Conservation (phyloP, 1,284 basidiomycete species). For the Microstroma glucosiphilum region DNA sequence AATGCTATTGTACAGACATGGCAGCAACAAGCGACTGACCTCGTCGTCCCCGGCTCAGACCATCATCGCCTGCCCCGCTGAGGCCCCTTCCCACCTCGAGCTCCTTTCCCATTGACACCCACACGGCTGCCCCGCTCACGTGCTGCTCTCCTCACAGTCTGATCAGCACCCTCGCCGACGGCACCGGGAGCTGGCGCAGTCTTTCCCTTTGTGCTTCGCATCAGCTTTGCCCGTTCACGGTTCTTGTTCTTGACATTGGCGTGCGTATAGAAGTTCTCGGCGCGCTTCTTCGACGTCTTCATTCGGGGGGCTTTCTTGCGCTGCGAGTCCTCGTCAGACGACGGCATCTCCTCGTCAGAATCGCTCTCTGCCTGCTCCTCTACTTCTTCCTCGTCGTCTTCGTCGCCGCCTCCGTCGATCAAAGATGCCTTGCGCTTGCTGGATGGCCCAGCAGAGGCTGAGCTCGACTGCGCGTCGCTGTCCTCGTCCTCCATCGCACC, state of each 20-base stretch:
- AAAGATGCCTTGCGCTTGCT: conserved; percentile 11
- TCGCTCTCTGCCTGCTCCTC: conserved; percentile 20
- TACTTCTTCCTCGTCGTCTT: conserved; percentile 30
- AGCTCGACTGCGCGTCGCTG: background rate
- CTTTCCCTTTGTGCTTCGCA: background rate
- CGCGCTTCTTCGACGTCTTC: conserved; percentile 62
- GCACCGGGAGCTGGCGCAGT: conserved; percentile 19
- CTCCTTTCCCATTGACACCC: conserved; percentile 39
- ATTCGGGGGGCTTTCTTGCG: conserved; percentile 36
- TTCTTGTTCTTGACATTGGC: conserved; percentile 52
- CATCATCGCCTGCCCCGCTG: background rate
- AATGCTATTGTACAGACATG: background rate
- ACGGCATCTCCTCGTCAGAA: conserved; percentile 25
- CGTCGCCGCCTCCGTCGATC: conserved; percentile 42
- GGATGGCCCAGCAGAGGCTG: background rate
- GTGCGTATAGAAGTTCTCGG: conserved; percentile 74
- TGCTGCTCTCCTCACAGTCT: background rate
- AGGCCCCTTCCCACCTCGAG: conserved; percentile 8
- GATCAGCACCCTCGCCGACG: conserved; percentile 1
- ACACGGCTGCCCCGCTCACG: conserved; percentile 34
- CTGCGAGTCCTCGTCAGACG: conserved; percentile 25
- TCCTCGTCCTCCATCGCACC: conserved; percentile 33
- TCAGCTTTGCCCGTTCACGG: conserved; percentile 16
- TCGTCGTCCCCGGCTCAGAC: too few species aligned
- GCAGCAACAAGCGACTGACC: background rate